Percentiles rank a stretch among this genome's conserved stretches.
Conservation (phyloP, 2,329 filamentous ascomycete genomes). For the Remersonia thermophila region DNA sequence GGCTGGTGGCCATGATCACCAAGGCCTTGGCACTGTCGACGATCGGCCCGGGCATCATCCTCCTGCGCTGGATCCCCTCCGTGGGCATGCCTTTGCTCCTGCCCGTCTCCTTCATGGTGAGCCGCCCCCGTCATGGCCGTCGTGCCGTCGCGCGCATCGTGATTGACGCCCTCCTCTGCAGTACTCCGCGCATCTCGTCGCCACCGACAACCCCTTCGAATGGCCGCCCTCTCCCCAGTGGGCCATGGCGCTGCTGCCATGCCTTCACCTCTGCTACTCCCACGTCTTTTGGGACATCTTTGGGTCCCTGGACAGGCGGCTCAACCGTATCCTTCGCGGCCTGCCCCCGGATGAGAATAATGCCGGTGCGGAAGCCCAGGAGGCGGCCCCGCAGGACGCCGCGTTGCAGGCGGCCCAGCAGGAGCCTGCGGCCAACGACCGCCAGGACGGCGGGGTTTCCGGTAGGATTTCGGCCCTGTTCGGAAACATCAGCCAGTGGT, state of each 20-base stretch:
- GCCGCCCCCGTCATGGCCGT: conserved; percentile 6
- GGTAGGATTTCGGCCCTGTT: too few relatives aligned
- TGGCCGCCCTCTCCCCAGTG: conserved; percentile 45
- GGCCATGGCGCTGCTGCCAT: conserved; percentile 38
- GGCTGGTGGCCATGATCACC: conserved; percentile 7
- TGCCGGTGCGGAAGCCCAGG: too few relatives aligned
- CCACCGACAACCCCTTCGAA: conserved; percentile 31
- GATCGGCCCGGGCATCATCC: conserved; percentile 33
- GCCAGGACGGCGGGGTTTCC: too few relatives aligned
- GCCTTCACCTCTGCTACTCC: conserved; percentile 27
- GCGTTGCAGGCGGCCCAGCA: too few relatives aligned
- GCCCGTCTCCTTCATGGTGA: conserved; percentile 30
- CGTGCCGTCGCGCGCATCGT: background rate
- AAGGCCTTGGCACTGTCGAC: conserved; percentile 27
- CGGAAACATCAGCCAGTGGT: too few relatives aligned
- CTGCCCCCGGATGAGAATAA: conserved; percentile 13
- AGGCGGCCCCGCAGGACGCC: conserved; percentile 1
- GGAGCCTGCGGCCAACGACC: too few relatives aligned
- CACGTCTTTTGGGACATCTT: conserved; percentile 36
- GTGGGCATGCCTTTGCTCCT: conserved; percentile 31
- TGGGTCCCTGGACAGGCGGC: conserved; percentile 33
- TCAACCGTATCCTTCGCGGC: conserved; percentile 35
- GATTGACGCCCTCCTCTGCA: conserved; percentile 16
- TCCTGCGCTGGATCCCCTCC: conserved; percentile 32
- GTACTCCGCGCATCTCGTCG: conserved; percentile 36